These are phyloP conservation scores for Sutorius eximius DNA, from an alignment of 1,284 basidiomycete genomes.

Conservation along the genomic window DNA sequence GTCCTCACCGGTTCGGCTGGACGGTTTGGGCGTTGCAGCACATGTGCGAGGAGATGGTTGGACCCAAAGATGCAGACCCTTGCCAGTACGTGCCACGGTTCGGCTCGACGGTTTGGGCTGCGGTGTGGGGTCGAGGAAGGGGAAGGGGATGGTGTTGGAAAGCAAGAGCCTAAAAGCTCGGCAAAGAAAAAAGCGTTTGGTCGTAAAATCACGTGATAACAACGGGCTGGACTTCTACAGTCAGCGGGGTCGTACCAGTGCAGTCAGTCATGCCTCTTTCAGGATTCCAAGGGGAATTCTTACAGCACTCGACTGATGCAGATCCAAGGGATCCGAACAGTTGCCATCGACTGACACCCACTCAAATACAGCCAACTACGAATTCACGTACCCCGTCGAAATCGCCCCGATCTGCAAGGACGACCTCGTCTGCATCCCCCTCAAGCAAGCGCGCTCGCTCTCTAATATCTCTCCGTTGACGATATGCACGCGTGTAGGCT, in stretches of 20 bases:
- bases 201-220: no score
- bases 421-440: conserved; percentile 90
- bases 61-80: no score
- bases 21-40: no score
- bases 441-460: conserved; percentile 77
- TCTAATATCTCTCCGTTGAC: conserved; percentile 89
- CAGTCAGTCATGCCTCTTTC: conserved; percentile 55
- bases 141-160: no score
- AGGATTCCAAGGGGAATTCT: background rate
- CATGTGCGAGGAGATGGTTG: no score
- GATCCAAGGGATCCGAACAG: conserved; percentile 91
- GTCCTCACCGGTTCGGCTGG: no score
- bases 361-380: conserved; percentile 91
- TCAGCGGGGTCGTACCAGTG: conserved; percentile 86
- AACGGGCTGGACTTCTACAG: conserved; percentile 95
- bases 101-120: no score
- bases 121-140: no score
- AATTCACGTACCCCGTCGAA: conserved; percentile 97
- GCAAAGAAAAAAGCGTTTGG: no score
- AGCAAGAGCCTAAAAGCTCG: no score
- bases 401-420: conserved; percentile 98
- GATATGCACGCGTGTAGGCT: conserved; percentile 89
- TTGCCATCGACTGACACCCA: conserved; percentile 95
- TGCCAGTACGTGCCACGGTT: no score
- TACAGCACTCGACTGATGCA: conserved; percentile 29